Evolutionary conservation across 2,329 filamentous ascomycete genomes (phyloP), one percentile per base, ranked within the genome.

Genomic region (Chaetomium sp.): DNA sequence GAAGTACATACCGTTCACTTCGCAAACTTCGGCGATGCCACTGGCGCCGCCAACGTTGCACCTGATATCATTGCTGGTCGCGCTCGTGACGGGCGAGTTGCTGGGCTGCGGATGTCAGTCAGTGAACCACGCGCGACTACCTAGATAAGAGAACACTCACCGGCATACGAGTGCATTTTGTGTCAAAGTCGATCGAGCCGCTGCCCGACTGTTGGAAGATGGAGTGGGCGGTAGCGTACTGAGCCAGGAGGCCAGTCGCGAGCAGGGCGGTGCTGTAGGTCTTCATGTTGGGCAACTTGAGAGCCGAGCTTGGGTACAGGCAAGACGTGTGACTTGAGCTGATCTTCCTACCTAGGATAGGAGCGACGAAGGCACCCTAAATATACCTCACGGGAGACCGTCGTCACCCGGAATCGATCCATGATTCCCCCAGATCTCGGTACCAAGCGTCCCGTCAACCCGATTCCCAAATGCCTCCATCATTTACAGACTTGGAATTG

Each of bases 21-120:
- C 69, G 66, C 72, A 71, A 23, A 71, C 38, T 31, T 76, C 76
- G 1, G 75, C 64, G 4, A 77, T 75, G 38, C 73, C 72, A 12
- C 67, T 71, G 16, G 71, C 70, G 9, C 78, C 76, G 45, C 76
- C 76, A 25, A 74, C 75, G 65, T 82, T 82, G 69, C 81, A 83
- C 49, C 76, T 72, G 25, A 82, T 75, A 65, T 78, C 76, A 33
- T 73, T 71, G 10, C 76, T 73, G 23, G 72, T 72, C 12, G 81
- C 78, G 64, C 78, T 75, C 13, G 75, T 77, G 7, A 85, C 78
- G 8, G 83, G 82, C 29, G 72, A 80, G 74, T 85, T 87, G 73
- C 62, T 72, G 29, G 68, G 63, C 69, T 71, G 60, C 0, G 8
- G 10, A 25, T 27, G 3, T 47, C 23, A 45, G 49, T 61, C 8